phyloP scores from a whole-genome alignment of 345 rosid species.

The Psidium guajava region DNA sequence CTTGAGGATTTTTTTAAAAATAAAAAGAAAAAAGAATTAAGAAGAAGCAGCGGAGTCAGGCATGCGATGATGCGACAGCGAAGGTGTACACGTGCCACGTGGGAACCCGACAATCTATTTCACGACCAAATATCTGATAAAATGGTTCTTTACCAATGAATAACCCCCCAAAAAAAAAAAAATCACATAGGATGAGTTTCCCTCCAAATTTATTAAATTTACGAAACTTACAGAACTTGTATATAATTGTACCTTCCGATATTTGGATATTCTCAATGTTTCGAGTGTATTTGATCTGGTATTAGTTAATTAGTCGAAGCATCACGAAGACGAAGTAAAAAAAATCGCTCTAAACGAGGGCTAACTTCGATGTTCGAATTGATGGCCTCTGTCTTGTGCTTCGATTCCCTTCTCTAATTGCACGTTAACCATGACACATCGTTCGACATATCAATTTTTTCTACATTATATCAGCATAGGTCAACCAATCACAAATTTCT shows the following conservation, averaged over 20 bases:
- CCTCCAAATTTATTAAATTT: neutral
- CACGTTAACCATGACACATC: neutral
- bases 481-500: neutral
- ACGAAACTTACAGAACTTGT: neutral
- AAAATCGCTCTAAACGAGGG: too few relatives aligned
- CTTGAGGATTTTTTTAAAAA: neutral
- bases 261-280: neutral
- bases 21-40: neutral
- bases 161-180: too few relatives aligned
- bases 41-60: neutral
- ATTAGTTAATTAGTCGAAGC: neutral
- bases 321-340: too few relatives aligned
- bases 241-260: neutral
- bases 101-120: neutral
- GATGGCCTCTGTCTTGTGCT: neutral
- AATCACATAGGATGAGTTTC: neutral
- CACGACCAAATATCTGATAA: neutral
- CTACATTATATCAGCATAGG: neutral
- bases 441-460: neutral
- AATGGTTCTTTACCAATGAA: neutral
- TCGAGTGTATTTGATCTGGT: neutral
- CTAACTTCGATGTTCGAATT: too few relatives aligned
- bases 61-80: neutral
- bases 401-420: rapidly evolving
- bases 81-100: neutral